Conservation (phyloP, 345 rosid genomes). For the Zanthoxylum bungeanum region DNA sequence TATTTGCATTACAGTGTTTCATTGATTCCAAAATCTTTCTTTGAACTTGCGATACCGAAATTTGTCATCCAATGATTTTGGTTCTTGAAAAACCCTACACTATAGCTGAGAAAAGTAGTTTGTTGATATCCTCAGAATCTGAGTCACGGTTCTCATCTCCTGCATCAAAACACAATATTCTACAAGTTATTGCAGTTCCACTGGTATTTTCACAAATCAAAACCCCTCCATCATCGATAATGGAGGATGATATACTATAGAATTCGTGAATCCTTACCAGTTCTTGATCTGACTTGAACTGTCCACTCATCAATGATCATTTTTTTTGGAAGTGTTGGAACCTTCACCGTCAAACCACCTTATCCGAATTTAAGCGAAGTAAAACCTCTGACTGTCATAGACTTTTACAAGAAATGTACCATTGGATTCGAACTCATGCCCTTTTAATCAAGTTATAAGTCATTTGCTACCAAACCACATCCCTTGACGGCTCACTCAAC, state of each 20-base stretch:
- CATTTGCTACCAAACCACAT: no score
- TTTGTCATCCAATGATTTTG: background rate
- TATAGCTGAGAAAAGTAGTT: constrained; percentile 73
- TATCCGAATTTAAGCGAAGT: no score
- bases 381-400: no score
- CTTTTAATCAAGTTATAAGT: no score
- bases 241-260: no score
- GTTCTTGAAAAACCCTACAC: constrained; percentile 29
- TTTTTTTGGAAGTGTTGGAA: no score
- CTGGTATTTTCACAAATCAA: no score
- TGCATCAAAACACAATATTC: constrained; percentile 28
- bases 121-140: constrained; percentile 64
- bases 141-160: constrained; percentile 47
- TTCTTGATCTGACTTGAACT: constrained; percentile 63
- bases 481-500: no score
- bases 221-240: background rate
- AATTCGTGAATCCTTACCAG: constrained; percentile 39
- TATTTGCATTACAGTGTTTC: background rate
- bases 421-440: no score
- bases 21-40: background rate
- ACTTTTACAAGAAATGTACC: no score
- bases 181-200: constrained; percentile 2
- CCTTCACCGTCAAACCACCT: no score
- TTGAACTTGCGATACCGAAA: no score
- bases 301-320: constrained; percentile 95